phyloP scores from a whole-genome alignment of 805 yeast genomes.

The Starmerella vitae region DNA sequence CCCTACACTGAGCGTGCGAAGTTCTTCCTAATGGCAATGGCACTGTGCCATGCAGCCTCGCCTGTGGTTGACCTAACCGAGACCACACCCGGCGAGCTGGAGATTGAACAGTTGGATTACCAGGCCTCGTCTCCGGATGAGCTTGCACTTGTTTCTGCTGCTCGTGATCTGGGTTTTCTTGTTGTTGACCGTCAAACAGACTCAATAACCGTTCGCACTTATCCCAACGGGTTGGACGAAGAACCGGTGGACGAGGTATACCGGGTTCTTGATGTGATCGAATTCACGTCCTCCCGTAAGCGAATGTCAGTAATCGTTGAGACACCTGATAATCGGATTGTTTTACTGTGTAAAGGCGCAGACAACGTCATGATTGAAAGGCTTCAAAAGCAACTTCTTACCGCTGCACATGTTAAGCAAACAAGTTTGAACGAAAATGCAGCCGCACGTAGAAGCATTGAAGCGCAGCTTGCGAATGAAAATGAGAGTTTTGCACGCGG shows the following conservation, averaged over 20 bases:
- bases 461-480: conserved; percentile 38
- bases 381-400: conserved; percentile 35
- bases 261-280: conserved; percentile 66
- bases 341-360: conserved; percentile 88
- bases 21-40: conserved; percentile 67
- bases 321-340: conserved; percentile 62
- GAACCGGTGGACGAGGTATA: conserved; percentile 55
- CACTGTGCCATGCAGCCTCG: conserved; percentile 80
- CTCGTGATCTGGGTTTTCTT: conserved; percentile 88
- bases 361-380: conserved; percentile 78
- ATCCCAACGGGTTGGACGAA: conserved; percentile 65
- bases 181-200: conserved; percentile 55
- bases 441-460: conserved; percentile 52
- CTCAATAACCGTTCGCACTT: conserved; percentile 53
- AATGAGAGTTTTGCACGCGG: conserved; percentile 6
- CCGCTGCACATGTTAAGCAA: conserved; percentile 49
- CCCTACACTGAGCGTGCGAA: conserved; percentile 57
- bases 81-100: conserved; percentile 25
- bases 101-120: conserved; percentile 54
- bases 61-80: conserved; percentile 41
- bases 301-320: conserved; percentile 82
- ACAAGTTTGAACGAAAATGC: conserved; percentile 47
- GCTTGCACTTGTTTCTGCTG: conserved; percentile 83
- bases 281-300: conserved; percentile 76
- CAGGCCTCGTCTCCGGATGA: conserved; percentile 97